phyloP scores from a whole-genome alignment of 805 yeast genomes.

The Teunomyces lycoperdinae region DNA sequence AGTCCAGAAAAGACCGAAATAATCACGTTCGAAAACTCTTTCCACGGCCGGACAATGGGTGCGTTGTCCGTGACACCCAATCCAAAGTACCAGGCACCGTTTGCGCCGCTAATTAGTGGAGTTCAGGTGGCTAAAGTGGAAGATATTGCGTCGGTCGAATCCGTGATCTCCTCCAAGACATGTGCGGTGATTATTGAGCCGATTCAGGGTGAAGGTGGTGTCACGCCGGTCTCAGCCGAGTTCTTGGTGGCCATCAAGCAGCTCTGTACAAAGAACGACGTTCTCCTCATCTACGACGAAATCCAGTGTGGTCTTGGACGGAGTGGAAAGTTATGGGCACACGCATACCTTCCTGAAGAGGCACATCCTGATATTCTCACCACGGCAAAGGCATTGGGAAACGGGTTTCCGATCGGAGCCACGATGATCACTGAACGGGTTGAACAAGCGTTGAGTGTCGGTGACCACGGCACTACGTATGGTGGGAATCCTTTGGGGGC shows the following conservation, averaged over 20 bases:
- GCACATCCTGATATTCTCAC: slow-evolving; percentile 95
- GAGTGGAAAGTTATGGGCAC: slow-evolving; percentile 93
- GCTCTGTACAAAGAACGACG: slow-evolving; percentile 66
- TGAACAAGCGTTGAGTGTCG: slow-evolving; percentile 70
- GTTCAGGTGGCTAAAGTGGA: slow-evolving; percentile 64
- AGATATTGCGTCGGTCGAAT: slow-evolving; percentile 57
- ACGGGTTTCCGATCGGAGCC: slow-evolving; percentile 96
- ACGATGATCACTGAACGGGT: slow-evolving; percentile 81
- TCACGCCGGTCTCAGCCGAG: slow-evolving; percentile 60
- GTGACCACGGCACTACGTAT: slow-evolving; percentile 97
- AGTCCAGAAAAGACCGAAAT: slow-evolving; percentile 64
- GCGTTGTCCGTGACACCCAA: slow-evolving; percentile 90
- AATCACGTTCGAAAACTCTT: slow-evolving; percentile 83
- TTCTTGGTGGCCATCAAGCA: slow-evolving; percentile 65
- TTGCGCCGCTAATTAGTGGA: slow-evolving; percentile 89
- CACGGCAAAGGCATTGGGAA: slow-evolving; percentile 94
- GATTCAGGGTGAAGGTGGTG: slow-evolving; percentile 97
- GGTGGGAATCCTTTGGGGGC: slow-evolving; percentile 96
- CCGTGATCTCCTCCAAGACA: slow-evolving; percentile 53
- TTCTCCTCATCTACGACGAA: slow-evolving; percentile 85
- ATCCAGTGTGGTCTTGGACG: slow-evolving; percentile 97
- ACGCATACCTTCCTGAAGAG: slow-evolving; percentile 63
- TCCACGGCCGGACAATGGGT: slow-evolving; percentile 96
- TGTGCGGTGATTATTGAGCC: slow-evolving; percentile 97
- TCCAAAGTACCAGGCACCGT: slow-evolving; percentile 89